These are phyloP conservation scores for Pneumocystis sp. DNA, from an alignment of 1,139 yeast genomes.

Conservation along the genomic window DNA sequence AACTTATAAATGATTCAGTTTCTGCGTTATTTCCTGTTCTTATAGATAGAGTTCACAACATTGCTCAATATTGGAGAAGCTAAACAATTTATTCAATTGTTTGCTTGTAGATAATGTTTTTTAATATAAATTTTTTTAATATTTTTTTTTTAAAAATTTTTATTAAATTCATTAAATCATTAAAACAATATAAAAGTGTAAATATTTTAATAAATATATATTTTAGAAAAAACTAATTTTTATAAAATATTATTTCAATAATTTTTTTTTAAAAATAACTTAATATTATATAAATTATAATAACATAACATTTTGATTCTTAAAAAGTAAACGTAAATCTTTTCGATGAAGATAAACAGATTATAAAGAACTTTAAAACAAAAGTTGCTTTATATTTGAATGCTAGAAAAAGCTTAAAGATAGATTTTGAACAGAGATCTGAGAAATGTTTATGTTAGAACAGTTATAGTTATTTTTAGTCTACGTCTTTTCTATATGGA, in stretches of 20 bases:
- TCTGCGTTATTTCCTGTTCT: slow-evolving; percentile 88
- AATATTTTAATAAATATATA: not conserved
- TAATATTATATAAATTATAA: not conserved
- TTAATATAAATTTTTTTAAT: not conserved
- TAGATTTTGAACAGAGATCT: not conserved
- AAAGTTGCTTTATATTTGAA: not conserved
- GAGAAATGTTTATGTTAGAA: not conserved
- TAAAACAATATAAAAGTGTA: not conserved
- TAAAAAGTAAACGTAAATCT: not conserved
- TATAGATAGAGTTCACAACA: slow-evolving; percentile 81
- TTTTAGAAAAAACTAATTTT: not conserved
- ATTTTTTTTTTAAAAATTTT: not conserved
- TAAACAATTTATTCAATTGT: slow-evolving; percentile 22
- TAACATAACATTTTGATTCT: no score
- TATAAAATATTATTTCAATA: not conserved
- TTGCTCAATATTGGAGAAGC: slow-evolving; percentile 96
- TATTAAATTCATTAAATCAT: not conserved
- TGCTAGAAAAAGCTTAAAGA: not conserved
- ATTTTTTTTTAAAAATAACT: not conserved
- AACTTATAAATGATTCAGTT: slow-evolving; percentile 82
- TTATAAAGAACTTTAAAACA: not conserved
- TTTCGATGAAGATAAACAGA: not conserved
- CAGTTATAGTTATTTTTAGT: not conserved
- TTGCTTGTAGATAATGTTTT: not conserved
- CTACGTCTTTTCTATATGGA: not conserved